Base-by-base conservation (phyloP, 768 basidiomycete species). In the Serpula lacrymans region DNA sequence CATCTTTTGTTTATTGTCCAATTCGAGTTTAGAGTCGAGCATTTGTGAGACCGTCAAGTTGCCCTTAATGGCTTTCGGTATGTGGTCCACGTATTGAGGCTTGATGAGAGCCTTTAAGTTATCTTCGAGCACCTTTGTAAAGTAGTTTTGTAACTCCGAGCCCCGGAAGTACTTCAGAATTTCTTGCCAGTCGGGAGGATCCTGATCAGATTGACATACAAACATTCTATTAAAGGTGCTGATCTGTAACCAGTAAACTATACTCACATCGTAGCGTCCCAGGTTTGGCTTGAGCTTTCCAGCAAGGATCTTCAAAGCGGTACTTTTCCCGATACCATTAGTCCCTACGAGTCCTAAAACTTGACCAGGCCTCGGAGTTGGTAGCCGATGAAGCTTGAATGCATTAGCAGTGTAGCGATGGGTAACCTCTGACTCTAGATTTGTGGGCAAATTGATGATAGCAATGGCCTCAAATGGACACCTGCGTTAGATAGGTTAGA, bases 61-160 rank as follows among this genome's bases (percentile, higher is more conserved):
- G 39, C 86, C 92, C 65, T 98, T 95, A 74, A 99, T 89, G 28
- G 92, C 91, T 30, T 85, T 80, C 4, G 96, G 96, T 55, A 99
- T 97, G 62, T 98, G 94, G 62, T 99, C 96, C 49, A 99, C 96
- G 60, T 99, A 99, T 78, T 99, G 96, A 1, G 96, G 96, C 67
- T 99, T 99, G 63, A 98, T 98, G 47, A 99, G 78, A 1, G 96
- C 94, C 71, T 97, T 98, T 59, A 98, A 71, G 58, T 99, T 93
- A 65, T 99, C 96, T 65, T 98, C 96, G 14, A 99, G 75, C 5
- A 98, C 92, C 66, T 98, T 98, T 37, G 96, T 98, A 67, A 99
- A 99, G 70, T 98, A 99, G 62, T 99, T 99, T 60, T 99, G 96
- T 18, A 99, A 77, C 67, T 98, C 96, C 5, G 94, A 97, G 38